phyloP scores from a whole-genome alignment of 139 green algal species.

The Coccomyxa sp. region DNA sequence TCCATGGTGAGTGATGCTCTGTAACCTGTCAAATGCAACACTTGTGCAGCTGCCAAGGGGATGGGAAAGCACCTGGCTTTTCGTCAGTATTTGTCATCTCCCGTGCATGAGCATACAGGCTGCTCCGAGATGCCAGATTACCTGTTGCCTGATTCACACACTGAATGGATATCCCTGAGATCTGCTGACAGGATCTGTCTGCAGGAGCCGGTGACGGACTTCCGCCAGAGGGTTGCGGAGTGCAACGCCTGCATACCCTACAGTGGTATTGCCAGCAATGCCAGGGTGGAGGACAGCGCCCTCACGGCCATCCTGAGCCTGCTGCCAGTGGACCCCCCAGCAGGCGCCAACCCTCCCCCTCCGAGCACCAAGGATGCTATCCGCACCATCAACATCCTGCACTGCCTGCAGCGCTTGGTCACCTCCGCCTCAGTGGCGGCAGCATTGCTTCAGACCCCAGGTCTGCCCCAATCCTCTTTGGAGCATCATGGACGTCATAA shows the following conservation, averaged over 20 bases:
- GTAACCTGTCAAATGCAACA: too few species aligned
- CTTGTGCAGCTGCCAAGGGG: too few species aligned
- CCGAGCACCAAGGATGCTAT: conserved; percentile 17
- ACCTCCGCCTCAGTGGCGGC: conserved; percentile 26
- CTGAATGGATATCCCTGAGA: too few species aligned
- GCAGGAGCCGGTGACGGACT: conserved; percentile 6
- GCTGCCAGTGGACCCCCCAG: conserved; percentile 43
- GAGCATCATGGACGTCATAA: too few species aligned
- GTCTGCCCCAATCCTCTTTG: too few species aligned
- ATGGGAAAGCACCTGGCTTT: too few species aligned
- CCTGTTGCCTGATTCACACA: too few species aligned
- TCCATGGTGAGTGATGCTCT: too few species aligned
- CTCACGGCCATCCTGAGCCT: conserved; percentile 40
- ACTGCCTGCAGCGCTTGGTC: conserved; percentile 70
- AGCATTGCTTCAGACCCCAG: conserved; percentile 33
- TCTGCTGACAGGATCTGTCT: too few species aligned
- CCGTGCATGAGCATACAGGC: too few species aligned
- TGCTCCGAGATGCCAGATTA: too few species aligned
- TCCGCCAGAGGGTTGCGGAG: conserved; percentile 60
- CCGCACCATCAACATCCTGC: conserved; percentile 55
- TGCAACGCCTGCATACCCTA: conserved; percentile 82
- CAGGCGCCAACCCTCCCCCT: conserved; percentile 13
- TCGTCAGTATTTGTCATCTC: too few species aligned
- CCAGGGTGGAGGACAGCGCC: conserved; percentile 18
- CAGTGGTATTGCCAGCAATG: conserved; percentile 37